Evolutionary conservation across 495 filamentous ascomycete genomes (phyloP), one percentile per base, ranked within the genome.

Genomic region (Neurospora sp.): DNA sequence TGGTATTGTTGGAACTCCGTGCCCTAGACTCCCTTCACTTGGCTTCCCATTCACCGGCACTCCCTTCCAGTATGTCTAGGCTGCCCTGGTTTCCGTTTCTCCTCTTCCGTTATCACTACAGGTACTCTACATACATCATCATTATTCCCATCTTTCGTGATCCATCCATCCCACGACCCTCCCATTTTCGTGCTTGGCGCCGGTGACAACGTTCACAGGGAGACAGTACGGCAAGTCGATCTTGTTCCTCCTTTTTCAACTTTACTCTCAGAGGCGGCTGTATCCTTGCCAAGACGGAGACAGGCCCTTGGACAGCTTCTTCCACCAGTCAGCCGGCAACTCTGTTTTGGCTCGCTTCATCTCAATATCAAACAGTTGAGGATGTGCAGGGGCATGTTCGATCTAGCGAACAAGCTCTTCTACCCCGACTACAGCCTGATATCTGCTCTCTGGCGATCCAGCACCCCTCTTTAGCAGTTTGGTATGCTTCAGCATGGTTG

Each of bases 221-320:
- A 81, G 74, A 72, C 73, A 76, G 61, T 77, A 76, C 2, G 75
- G 76, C 1, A 81, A 44, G 18, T 74, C 75, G 31, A 81, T 72
- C 74, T 81, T 81, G 9, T 31, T 7, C 40, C 40, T 41, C 73
- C 92, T 89, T 73, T 93, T 35, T 4, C 31, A 35, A 35, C 31
- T 35, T 35, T 35, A 35, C 31, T 35, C 31, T 35, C 31, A 35
- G 31, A 35, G 31, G 31, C 31, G 31, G 31, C 31, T 35, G 31
- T 35, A 35, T 3, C 31, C 31, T 35, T 35, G 31, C 31, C 31
- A 35, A 0, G 31, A 35, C 31, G 31, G 31, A 35, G 31, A 35
- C 35, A 37, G 35, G 35, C 39, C 69, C 59, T 74, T 75, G 9
- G 70, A 31, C 1, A 72, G 44, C 31, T 76, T 78, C n/a, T 69